phyloP scores from a whole-genome alignment of 164 flowering plant genomes.

The Pachysandra terminalis region DNA sequence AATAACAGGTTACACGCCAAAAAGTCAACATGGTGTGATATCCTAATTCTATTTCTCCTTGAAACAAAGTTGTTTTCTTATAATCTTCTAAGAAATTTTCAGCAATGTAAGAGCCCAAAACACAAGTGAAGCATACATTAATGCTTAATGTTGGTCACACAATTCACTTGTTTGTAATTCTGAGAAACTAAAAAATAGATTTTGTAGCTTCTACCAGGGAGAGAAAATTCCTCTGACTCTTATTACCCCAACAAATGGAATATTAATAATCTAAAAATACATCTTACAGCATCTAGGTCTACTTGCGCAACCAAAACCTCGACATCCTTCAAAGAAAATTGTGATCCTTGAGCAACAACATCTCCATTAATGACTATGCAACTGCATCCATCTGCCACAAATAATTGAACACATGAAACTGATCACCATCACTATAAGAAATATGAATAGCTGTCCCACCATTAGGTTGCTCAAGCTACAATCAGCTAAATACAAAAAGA shows the following conservation, averaged over 20 bases:
- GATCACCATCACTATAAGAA: not conserved
- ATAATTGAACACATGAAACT: not conserved
- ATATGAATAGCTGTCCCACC: not conserved
- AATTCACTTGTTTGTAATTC: not conserved
- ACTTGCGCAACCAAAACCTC: slow-evolving; percentile 90
- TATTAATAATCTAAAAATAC: not conserved
- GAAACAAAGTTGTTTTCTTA: not conserved
- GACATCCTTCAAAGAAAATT: slow-evolving; percentile 92
- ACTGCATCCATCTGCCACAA: slow-evolving; percentile 79
- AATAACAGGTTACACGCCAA: too few species aligned
- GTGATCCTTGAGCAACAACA: slow-evolving; percentile 91
- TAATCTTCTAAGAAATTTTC: not conserved
- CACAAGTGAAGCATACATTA: not conserved
- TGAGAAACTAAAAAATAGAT: not conserved
- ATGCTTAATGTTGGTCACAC: too few species aligned
- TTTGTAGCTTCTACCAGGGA: not conserved
- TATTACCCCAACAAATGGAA: not conserved
- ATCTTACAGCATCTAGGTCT: slow-evolving; percentile 85
- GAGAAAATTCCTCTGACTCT: not conserved
- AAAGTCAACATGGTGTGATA: too few species aligned
- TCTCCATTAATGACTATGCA: slow-evolving; percentile 88
- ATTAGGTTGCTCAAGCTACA: too few species aligned
- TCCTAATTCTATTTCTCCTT: not conserved
- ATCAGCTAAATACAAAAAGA: too few species aligned
- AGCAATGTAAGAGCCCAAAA: not conserved